Evolutionary conservation across 805 yeast species (phyloP), one percentile per base, ranked within the genome.

Genomic region (Yarrowia phangngaensis): DNA sequence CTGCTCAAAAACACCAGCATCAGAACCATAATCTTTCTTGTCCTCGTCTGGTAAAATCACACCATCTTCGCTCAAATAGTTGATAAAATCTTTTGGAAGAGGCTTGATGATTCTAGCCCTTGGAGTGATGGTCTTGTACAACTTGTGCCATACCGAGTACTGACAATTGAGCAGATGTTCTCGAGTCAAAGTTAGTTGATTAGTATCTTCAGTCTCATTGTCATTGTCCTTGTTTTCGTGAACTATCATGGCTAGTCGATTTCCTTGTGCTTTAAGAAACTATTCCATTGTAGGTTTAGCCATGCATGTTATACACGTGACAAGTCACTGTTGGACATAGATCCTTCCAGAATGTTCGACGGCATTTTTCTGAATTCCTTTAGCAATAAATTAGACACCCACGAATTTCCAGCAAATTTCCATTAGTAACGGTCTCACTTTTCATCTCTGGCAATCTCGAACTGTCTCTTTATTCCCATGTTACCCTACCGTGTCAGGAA

Each of bases 11-110:
- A 71, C 78, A 27, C 80, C 83, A 84, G 90, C 82, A 54, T 81
- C 88, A 54, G 86, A 78, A 60, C 83, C 83, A 24, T 81, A 87
- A 52, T 78, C 40, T 40, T 27, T 52, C 3, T 28, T 50, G 4
- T 57, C 70, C 13, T 73, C 79, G 1, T 67, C 64, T 0, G 87
- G 85, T 7, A 86, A 65, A 20, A 62, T 69, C 24, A 86, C 81
- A 2, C 87, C 89, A 59, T 86, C 95, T 20, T 76, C 71, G 13
- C 71, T 70, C 41, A 84, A 60, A 56, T 82, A 84, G 4, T 73
- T 71, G 2, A 82, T 64, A 57, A 84, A 84, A 7, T 64, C 68
- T 20, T 64, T 58, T 0, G 88, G 85, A 4, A 81, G 56, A 1
- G 84, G 82, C 36, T 64, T 69, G n/a, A 84, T 61, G 14, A 84